A percentile compares a stretch with the other conserved stretches of the same genome.
Evolutionary conservation across 768 basidiomycete species (phyloP).

Genomic region (Russula dissimulans): DNA sequence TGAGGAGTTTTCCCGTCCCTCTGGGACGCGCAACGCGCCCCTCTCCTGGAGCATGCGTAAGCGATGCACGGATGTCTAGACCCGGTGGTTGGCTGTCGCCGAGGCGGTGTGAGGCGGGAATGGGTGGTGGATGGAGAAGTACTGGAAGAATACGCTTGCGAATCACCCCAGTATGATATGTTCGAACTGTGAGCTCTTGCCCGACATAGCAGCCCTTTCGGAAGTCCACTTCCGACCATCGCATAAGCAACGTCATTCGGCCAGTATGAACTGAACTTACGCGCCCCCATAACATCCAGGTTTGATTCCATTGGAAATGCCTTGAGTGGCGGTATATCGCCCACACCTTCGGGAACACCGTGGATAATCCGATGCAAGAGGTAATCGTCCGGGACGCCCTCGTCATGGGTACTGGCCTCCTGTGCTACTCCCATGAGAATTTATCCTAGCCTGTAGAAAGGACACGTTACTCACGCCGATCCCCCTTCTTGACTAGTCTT

Average conservation of each 20-base stretch:
- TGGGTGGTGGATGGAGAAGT: slow-evolving; percentile 33
- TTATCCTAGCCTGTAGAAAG: slow-evolving; percentile 1
- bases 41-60: slow-evolving; percentile 22
- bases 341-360: slow-evolving; percentile 81
- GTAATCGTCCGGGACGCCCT: slow-evolving; percentile 48
- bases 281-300: slow-evolving; percentile 87
- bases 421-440: slow-evolving; percentile 32
- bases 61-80: slow-evolving; percentile 26
- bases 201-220: slow-evolving; percentile 97
- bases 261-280: slow-evolving; percentile 40
- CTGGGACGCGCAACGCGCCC: slow-evolving; percentile 47
- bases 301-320: slow-evolving; percentile 93
- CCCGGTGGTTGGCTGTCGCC: slow-evolving; percentile 8
- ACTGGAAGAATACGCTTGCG: slow-evolving; percentile 87
- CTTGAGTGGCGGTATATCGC: slow-evolving; percentile 66
- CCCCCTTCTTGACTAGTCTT: slow-evolving; percentile 59
- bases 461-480: slow-evolving; percentile 51
- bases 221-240: slow-evolving; percentile 65
- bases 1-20: slow-evolving; percentile 68
- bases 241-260: slow-evolving; percentile 11
- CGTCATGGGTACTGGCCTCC: slow-evolving; percentile 49
- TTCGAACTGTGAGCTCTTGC: slow-evolving; percentile 93
- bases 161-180: slow-evolving; percentile 87
- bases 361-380: slow-evolving; percentile 66
- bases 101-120: not conserved